Percentiles rank a stretch among this genome's conserved stretches.
phyloP scores from a whole-genome alignment of 169 alveolate species.

The Cryptosporidium parvum region DNA sequence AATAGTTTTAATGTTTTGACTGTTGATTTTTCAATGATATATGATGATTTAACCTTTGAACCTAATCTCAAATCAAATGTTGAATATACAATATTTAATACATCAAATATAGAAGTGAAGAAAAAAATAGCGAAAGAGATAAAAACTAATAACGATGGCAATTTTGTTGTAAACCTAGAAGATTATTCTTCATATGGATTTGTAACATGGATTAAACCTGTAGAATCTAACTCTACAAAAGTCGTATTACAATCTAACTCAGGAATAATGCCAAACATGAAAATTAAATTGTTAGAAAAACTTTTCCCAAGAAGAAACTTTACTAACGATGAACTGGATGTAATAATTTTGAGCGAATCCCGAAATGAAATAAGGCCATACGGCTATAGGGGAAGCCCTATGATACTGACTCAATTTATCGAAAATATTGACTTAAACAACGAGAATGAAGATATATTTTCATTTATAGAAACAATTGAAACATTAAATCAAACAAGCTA shows the following conservation, averaged over 20 bases:
- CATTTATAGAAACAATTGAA: slow-evolving; percentile 16
- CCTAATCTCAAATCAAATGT: slow-evolving; percentile 27
- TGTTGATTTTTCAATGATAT: slow-evolving; percentile 28
- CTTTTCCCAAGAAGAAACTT: slow-evolving; percentile 38
- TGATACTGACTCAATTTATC: slow-evolving; percentile 29
- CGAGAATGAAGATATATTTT: slow-evolving; percentile 8
- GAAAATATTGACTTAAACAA: slow-evolving; percentile 17
- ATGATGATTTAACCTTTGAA: slow-evolving; percentile 18
- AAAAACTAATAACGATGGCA: not conserved
- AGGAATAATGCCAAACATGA: slow-evolving; percentile 10
- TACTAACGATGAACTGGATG: slow-evolving; percentile 22
- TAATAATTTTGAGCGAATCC: not conserved
- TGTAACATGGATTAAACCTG: slow-evolving; percentile 32
- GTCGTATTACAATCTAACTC: slow-evolving; percentile 11
- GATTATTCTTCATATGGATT: slow-evolving; percentile 38
- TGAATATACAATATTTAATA: slow-evolving; percentile 51
- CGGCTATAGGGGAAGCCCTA: slow-evolving; percentile 29
- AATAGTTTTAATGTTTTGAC: not conserved
- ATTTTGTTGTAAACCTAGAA: not conserved
- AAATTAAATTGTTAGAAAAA: slow-evolving; percentile 8
- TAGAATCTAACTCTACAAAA: slow-evolving; percentile 14
- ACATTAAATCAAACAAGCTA: slow-evolving; percentile 19
- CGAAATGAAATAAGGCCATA: slow-evolving; percentile 10
- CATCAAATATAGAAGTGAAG: not conserved
- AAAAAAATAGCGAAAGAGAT: not conserved